Conservation (phyloP, 176 grass and related monocot genomes). For the Oropetium thomaeum region DNA sequence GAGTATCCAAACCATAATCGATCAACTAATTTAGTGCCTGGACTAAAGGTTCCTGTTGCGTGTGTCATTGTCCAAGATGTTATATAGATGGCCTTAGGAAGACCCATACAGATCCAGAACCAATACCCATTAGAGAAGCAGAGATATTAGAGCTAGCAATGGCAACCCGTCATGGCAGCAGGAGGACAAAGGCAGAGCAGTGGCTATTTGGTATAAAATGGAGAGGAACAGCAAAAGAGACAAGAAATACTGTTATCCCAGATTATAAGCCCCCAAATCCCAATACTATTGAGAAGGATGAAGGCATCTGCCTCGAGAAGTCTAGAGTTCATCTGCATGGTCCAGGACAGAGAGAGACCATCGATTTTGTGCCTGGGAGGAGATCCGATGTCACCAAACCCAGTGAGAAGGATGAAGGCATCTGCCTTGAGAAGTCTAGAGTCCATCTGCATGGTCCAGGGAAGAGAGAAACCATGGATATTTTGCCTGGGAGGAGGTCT, state of each 20-base stretch:
- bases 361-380: not conserved
- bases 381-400: slow-evolving; percentile 15
- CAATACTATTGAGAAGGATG: slow-evolving; percentile 3
- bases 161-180: slow-evolving; percentile 23
- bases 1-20: slow-evolving; percentile 44
- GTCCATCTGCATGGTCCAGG: slow-evolving; percentile 16
- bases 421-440: slow-evolving; percentile 32
- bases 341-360: slow-evolving; percentile 10
- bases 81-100: slow-evolving; percentile 40
- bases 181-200: slow-evolving; percentile 35
- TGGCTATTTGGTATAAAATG: slow-evolving; percentile 47
- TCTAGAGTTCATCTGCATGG: slow-evolving; percentile 21
- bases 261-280: slow-evolving; percentile 28
- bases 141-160: slow-evolving; percentile 21
- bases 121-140: slow-evolving; percentile 14
- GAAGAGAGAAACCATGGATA: slow-evolving; percentile 13
- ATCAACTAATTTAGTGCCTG: slow-evolving; percentile 37
- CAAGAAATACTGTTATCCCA: slow-evolving; percentile 22
- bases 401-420: slow-evolving; percentile 23
- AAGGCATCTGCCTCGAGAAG: slow-evolving; percentile 24
- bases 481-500: not conserved
- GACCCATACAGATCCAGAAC: slow-evolving; percentile 28
- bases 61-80: slow-evolving; percentile 14
- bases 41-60: slow-evolving; percentile 23
- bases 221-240: slow-evolving; percentile 36